Base-by-base conservation (phyloP, 371 early-diverging fungal genomes). In the Rhizopus delemar region DNA sequence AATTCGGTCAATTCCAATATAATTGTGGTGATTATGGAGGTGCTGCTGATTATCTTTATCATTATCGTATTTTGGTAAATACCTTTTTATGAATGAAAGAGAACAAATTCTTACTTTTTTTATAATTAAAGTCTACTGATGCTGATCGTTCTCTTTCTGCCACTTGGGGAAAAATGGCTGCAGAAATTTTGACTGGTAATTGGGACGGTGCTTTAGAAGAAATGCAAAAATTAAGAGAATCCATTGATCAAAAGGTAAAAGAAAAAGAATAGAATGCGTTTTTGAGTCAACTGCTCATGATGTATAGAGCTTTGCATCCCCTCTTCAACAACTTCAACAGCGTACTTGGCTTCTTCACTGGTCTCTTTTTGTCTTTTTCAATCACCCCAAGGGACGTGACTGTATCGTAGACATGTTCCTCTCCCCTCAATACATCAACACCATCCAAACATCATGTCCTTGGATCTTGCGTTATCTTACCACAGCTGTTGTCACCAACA, bases 331-430 rank as follows among this genome's bases (percentile, higher is more conserved):
- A 74, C 87, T 97, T 52, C 90, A 95, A 69, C 92, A 93, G 72
- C 90, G 96, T 56, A 87, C 92, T 46, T 94, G 93, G 92, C 79
- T 96, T 58, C 85, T 97, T 69, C 96, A 96, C 84, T 96, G 96
- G 96, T 90, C 94, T 31, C 80, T 97, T 62, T 96, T 95, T 72
- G 93, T 97, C 35, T 94, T 94, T 81, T 97, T 97, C 84, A 95
- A 95, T 81, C 96, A 97, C 74, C 91, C 94, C 51, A 89, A 91
- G 74, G 96, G 97, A 33, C 91, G 93, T 56, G 96, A 97, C 72
- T 90, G 84, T 58, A 87, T 96, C 62, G 82, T 94, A 51, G 97
- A 97, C 69, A 83, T 95, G 70, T 93, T 95, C 81, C 83, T 96
- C 74, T 87, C 88, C 55, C 92, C 95, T 52, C 86, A 86, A 62